A percentile compares a stretch with the other conserved stretches of the same genome.
These are phyloP conservation scores for Lactifluus piperatus DNA, from an alignment of 768 basidiomycete species.

Conservation along the genomic window DNA sequence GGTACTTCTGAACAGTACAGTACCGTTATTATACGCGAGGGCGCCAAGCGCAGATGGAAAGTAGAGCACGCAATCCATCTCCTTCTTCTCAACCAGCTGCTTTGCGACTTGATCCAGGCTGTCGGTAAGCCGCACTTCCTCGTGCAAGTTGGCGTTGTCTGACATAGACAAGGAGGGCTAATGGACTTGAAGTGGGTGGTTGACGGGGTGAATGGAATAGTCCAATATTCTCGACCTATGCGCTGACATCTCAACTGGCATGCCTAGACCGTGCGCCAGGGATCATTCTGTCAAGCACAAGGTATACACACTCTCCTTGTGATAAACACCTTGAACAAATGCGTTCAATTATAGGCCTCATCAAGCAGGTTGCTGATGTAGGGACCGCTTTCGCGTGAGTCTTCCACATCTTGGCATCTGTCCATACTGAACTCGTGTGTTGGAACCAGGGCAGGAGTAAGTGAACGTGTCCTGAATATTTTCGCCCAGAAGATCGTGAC, in stretches of 20 bases:
- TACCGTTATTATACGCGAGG: slow-evolving; percentile 16
- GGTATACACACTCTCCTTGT: neutral
- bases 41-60: slow-evolving; percentile 17
- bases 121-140: slow-evolving; percentile 16
- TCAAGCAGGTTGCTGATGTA: slow-evolving; percentile 17
- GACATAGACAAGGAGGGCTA: slow-evolving; percentile 28
- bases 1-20: slow-evolving; percentile 17
- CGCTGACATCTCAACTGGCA: neutral
- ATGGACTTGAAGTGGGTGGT: slow-evolving; percentile 31
- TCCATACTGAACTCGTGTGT: neutral
- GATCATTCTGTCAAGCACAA: slow-evolving; percentile 14
- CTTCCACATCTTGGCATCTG: neutral
- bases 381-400: slow-evolving; percentile 19
- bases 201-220: slow-evolving; percentile 26
- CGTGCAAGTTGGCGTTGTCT: neutral
- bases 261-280: neutral
- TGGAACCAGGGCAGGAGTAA: slow-evolving; percentile 8
- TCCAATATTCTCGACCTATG: neutral
- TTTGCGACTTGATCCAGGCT: slow-evolving; percentile 26
- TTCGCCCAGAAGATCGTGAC: neutral
- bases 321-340: neutral
- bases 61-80: slow-evolving; percentile 24
- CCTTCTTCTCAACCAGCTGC: slow-evolving; percentile 25
- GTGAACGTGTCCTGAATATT: neutral
- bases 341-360: slow-evolving; percentile 4